Evolutionary conservation across 306 rosid genomes (phyloP).

Genomic region (Vigna reflexopilosa): DNA sequence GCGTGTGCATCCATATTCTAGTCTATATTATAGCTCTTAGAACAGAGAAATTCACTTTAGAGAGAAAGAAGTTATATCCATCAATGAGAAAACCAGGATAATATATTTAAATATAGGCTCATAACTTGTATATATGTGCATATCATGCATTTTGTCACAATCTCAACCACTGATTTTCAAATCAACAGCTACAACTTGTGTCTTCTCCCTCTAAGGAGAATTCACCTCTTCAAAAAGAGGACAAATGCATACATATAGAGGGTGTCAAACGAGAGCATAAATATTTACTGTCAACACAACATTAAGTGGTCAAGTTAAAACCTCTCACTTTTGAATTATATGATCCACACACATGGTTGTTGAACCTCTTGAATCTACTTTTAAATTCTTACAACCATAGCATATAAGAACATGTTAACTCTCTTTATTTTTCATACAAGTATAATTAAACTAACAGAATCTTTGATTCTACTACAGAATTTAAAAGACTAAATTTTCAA

Average conservation of each 20-base stretch:
- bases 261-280: background rate
- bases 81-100: background rate
- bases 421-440: background rate
- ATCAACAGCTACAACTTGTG: background rate
- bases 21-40: background rate
- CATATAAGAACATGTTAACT: background rate
- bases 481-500: background rate
- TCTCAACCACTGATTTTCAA: background rate
- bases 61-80: constrained; percentile 1
- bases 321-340: background rate
- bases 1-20: background rate
- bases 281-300: background rate
- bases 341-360: background rate
- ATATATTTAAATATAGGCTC: background rate
- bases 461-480: background rate
- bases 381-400: background rate
- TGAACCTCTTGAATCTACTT: background rate
- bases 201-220: background rate
- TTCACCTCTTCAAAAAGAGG: background rate
- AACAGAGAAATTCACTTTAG: background rate
- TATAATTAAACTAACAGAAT: background rate
- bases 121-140: background rate
- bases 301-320: background rate
- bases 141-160: background rate
- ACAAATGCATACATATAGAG: background rate